phyloP scores from a whole-genome alignment of 2,329 filamentous ascomycete genomes.

The Cordyceps javanica region DNA sequence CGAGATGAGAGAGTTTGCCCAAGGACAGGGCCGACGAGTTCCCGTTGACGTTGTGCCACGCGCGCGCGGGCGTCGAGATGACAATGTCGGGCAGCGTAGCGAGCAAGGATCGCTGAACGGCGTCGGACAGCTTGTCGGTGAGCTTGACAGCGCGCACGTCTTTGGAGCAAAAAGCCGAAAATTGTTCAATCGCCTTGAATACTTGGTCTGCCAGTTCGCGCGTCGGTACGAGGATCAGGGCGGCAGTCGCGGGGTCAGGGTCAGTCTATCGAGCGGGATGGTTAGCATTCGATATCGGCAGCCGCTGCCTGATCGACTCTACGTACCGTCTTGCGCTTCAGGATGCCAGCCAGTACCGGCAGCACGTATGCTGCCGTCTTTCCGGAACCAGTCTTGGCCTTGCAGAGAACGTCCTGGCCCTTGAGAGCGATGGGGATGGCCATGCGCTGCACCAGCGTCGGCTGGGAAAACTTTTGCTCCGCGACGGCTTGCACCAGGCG shows the following conservation, averaged over 20 bases:
- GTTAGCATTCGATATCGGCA: slow-evolving; percentile 8
- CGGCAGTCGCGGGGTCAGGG: slow-evolving; percentile 52
- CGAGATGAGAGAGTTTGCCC: slow-evolving; percentile 65
- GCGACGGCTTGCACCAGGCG: slow-evolving; percentile 81
- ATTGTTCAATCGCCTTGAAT: slow-evolving; percentile 66
- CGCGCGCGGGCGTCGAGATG: slow-evolving; percentile 83
- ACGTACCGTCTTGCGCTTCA: slow-evolving; percentile 67
- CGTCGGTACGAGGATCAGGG: slow-evolving; percentile 89
- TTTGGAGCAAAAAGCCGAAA: slow-evolving; percentile 78
- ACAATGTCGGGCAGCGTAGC: slow-evolving; percentile 83
- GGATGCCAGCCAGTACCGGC: slow-evolving; percentile 76
- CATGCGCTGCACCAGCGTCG: slow-evolving; percentile 82
- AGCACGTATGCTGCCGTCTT: slow-evolving; percentile 96
- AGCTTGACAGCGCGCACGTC: slow-evolving; percentile 79
- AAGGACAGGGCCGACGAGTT: slow-evolving; percentile 58
- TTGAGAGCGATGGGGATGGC: slow-evolving; percentile 83
- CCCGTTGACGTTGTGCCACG: slow-evolving; percentile 69
- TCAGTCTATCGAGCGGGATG: slow-evolving; percentile 38
- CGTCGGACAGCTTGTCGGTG: slow-evolving; percentile 82
- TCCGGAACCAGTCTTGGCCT: slow-evolving; percentile 90
- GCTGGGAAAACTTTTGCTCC: slow-evolving; percentile 75
- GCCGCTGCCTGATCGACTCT: not conserved
- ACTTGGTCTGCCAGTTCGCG: slow-evolving; percentile 93
- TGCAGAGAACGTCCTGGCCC: slow-evolving; percentile 83
- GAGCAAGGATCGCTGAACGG: slow-evolving; percentile 80